Conservation (phyloP, 1,284 basidiomycete species). For the Ceratobasidium sp. region DNA sequence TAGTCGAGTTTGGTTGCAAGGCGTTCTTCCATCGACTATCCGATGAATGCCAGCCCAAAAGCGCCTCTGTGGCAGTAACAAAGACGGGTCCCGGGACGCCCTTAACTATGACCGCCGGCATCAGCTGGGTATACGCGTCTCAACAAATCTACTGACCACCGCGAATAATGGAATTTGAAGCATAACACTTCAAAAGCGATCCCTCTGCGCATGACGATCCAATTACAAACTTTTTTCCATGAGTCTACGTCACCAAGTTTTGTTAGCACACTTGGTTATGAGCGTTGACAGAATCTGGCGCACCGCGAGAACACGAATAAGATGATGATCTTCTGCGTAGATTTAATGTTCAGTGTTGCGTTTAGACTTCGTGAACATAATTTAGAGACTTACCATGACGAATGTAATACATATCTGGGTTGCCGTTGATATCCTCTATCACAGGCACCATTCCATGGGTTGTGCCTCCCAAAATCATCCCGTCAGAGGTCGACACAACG, state of each 20-base stretch:
- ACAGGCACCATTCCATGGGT: background rate
- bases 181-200: background rate
- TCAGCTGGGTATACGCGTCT: too few species aligned
- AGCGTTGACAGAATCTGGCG: too few species aligned
- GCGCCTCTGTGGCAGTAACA: background rate
- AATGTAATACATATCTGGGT: background rate
- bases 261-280: background rate
- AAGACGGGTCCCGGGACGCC: too few species aligned
- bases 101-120: too few species aligned
- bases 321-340: background rate
- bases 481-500: background rate
- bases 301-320: background rate
- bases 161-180: background rate
- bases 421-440: background rate
- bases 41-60: background rate
- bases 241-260: background rate
- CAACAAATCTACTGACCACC: background rate
- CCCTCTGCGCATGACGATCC: background rate
- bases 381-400: conserved; percentile 2
- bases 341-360: background rate
- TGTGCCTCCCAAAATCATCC: background rate
- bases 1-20: background rate
- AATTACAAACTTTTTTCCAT: background rate
- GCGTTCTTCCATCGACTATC: background rate
- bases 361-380: background rate